phyloP scores from a whole-genome alignment of 805 yeast species.

The Saccharomycopsis sp. region DNA sequence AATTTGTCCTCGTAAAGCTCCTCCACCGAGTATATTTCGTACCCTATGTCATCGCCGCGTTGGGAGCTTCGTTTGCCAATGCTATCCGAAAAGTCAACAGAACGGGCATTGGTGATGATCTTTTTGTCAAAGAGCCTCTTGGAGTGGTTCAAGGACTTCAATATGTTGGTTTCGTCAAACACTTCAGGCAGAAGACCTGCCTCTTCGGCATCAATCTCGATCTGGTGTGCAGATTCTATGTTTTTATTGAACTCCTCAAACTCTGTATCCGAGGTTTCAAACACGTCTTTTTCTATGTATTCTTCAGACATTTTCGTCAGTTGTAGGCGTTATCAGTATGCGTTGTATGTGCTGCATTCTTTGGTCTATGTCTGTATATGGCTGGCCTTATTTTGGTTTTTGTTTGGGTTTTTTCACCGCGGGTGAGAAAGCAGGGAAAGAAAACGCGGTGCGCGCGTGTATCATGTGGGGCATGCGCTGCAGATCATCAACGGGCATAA shows the following conservation, averaged over 20 bases:
- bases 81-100: constrained; percentile 19
- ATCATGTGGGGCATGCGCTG: not conserved
- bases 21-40: constrained; percentile 13
- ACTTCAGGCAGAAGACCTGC: not conserved
- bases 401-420: not conserved
- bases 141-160: constrained; percentile 2
- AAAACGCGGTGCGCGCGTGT: not conserved
- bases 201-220: not conserved
- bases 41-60: not conserved
- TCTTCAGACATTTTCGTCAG: not conserved
- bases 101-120: not conserved
- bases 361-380: not conserved
- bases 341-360: not conserved
- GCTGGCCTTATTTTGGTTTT: not conserved
- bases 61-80: not conserved
- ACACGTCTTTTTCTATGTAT: constrained; percentile 13
- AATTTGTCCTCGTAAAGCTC: constrained; percentile 19
- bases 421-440: not conserved
- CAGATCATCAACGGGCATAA: not conserved
- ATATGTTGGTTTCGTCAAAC: constrained; percentile 11
- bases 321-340: not conserved
- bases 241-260: not conserved
- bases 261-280: constrained; percentile 18
- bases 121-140: constrained; percentile 6
- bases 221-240: not conserved